Evolutionary conservation across 768 basidiomycete species (phyloP), one percentile per base, ranked within the genome.

Genomic region (Boletellus ananiceps): DNA sequence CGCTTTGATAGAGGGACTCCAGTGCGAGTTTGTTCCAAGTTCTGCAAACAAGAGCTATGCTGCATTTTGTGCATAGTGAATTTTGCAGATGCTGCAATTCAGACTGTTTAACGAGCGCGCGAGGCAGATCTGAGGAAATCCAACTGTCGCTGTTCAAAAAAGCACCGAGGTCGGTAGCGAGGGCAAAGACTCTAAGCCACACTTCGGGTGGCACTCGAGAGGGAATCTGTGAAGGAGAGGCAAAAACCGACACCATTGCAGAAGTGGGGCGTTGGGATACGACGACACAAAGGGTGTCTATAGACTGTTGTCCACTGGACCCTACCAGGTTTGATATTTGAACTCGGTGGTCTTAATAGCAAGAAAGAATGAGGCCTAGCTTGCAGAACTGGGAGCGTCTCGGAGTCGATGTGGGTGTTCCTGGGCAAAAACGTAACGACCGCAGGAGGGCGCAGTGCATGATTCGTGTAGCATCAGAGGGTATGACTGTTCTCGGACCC

Each of bases 121-220:
- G 51, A 0, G 63, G 62, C n/a, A 65, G 41, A 34, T 60, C 60
- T n/a, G 54, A 52, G 23, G 44, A 51, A 40, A 46, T 27, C 11
- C 36, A 35, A 19, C 13, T 33, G 29, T 49, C 53, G 16, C 46
- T 58, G 27, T 50, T 43, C 31, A 64, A 44, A 31, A 54, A 42
- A 8, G 39, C 38, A 12, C 40, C 54, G 5, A 56, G 18, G 32
- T 54, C 44, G 5, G 63, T 54, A 11, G 60, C 60, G 29, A 58
- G 47, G 31, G 31, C 15, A 41, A 67, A 67, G 27, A 67, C 55
- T 36, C 39, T 57, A 15, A 63, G 53, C 65, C 65, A 67, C 35
- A 67, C 46, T 50, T 65, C 65, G 16, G 65, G 63, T 25, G 64
- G 64, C 12, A 67, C 51, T 11, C 15, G 45, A 8, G 45, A 41